Base-by-base conservation (phyloP, 164 flowering plant species). In the Houttuynia cordata region DNA sequence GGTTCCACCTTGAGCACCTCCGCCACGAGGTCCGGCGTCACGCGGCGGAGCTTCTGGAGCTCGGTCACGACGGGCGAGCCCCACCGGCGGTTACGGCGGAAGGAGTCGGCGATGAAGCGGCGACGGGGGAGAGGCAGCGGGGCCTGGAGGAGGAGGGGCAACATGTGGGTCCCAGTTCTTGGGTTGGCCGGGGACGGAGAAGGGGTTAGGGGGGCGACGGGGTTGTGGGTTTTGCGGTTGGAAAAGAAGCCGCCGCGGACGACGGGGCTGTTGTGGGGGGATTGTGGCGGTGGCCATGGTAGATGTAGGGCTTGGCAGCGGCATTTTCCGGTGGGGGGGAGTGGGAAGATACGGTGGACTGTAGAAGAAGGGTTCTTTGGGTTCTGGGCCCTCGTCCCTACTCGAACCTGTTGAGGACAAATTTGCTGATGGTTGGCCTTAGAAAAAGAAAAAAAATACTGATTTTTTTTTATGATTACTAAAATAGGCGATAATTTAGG, bases 161-260 rank as follows among this genome's bases (percentile, higher is more conserved):
- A n/a, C n/a, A 13, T 84, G 73, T 8, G 98, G 93, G 68, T 84
- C 84, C 98, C 98, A 92, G 50, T 84, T 78, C 24, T 63, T 63
- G 74, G 84, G 69, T 57, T 80, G 64, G 71, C 84, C 85, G 15
- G 53, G 41, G 41, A 61, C 13, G 57, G 61, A 52, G 19, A 24
- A 62, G 51, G 24, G 41, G 23, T 53, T n/a, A 61, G 66, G 68
- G n/a, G 50, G 66, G n/a, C n/a, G n/a, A n/a, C n/a, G n/a, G 24
- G 17, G 37, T 51, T 59, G 65, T 34, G 61, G 69, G 80, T 65
- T 58, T 68, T 78, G 74, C 91, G 98, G 59, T 84, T 87, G 73
- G 93, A 66, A 84, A 83, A 83, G 72, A 79, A 72, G 65, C 92
- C 96, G 56, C 95, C 92, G 61, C 69, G 80, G 68, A 91, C 91